phyloP scores from a whole-genome alignment of 2,329 filamentous ascomycete genomes.

The Ophiostoma novo-ulmi region DNA sequence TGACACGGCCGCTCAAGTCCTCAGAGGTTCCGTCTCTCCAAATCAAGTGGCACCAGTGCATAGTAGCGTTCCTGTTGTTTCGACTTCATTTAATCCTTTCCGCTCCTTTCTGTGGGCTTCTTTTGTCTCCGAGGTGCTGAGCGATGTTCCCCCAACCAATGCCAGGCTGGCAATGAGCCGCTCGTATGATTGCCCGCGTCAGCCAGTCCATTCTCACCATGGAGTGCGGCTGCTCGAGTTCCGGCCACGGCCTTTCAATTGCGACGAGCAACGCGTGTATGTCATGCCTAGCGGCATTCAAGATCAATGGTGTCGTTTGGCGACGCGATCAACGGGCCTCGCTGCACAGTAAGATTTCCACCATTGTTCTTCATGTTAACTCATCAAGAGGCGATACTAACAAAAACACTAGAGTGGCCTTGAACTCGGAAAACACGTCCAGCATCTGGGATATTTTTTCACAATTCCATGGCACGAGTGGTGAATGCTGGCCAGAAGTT shows the following conservation, averaged over 20 bases:
- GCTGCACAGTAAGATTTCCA: not conserved
- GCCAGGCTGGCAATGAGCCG: not conserved
- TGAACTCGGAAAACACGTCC: not conserved
- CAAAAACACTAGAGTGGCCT: not conserved
- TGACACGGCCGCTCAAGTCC: not conserved
- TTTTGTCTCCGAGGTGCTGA: not conserved
- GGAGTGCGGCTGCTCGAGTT: not conserved
- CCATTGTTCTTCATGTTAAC: not conserved
- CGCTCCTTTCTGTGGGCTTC: not conserved
- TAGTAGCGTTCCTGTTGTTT: not conserved
- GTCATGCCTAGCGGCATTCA: not conserved
- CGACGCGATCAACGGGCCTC: not conserved
- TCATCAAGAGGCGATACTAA: not conserved
- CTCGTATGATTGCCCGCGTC: not conserved
- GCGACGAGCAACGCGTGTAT: not conserved
- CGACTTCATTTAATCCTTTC: not conserved
- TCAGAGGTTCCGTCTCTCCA: not conserved
- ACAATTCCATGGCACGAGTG: not conserved
- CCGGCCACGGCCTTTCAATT: not conserved
- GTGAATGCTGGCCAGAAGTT: not conserved
- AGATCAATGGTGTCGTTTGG: not conserved
- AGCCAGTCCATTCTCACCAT: not conserved
- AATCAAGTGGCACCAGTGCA: not conserved
- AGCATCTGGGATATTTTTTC: not conserved
- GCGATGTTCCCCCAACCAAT: not conserved